These are phyloP conservation scores for Sporothrix pseudoabietina DNA, from an alignment of 2,329 filamentous ascomycete genomes.

Conservation along the genomic window DNA sequence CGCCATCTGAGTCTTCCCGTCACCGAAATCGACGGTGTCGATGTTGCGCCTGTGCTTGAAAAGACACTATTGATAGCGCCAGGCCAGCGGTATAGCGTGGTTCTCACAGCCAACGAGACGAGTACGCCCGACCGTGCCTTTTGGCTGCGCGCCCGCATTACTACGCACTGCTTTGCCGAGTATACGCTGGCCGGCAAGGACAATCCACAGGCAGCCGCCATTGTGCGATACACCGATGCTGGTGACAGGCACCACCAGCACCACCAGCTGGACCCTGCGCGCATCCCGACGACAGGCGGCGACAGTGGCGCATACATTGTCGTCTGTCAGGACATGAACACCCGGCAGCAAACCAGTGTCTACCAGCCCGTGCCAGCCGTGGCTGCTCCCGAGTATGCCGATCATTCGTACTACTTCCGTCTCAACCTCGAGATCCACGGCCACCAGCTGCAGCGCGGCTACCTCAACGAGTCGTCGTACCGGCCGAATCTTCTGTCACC, in stretches of 20 bases:
- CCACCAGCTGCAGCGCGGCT: conserved; percentile 60
- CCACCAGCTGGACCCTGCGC: background rate
- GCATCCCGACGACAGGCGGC: conserved; percentile 42
- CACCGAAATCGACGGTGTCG: conserved; percentile 71
- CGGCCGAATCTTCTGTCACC: conserved; percentile 52
- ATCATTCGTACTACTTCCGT: conserved; percentile 57
- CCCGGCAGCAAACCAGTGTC: conserved; percentile 38
- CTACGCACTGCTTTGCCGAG: conserved; percentile 61
- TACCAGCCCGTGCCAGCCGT: conserved; percentile 50
- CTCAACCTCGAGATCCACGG: conserved; percentile 62
- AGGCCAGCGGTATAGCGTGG: conserved; percentile 70
- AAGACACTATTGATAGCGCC: conserved; percentile 66
- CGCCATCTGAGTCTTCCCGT: conserved; percentile 58
- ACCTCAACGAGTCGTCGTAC: conserved; percentile 60
- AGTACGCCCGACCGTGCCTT: conserved; percentile 55
- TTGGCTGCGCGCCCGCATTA: conserved; percentile 66
- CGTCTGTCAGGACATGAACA: conserved; percentile 55
- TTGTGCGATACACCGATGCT: conserved; percentile 49
- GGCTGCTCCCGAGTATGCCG: conserved; percentile 50
- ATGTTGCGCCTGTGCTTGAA: conserved; percentile 61
- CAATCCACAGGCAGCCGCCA: conserved; percentile 51
- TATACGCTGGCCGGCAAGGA: conserved; percentile 49
- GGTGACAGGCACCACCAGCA: background rate
- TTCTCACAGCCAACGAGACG: conserved; percentile 62
- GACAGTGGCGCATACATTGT: conserved; percentile 43